Base-by-base conservation (phyloP, 345 rosid species). In the Mangifera indica region DNA sequence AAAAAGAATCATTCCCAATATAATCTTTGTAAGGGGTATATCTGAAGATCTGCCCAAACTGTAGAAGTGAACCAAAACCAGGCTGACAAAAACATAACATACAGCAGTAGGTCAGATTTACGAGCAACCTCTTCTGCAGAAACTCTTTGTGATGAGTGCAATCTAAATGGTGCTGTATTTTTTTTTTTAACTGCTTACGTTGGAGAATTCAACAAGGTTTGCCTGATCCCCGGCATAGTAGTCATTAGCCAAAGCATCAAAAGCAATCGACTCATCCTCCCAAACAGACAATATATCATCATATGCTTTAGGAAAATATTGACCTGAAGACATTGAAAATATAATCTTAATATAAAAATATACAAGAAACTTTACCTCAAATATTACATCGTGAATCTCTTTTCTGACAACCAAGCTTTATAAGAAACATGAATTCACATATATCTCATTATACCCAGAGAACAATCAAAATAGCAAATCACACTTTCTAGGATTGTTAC, bases 221-320 rank as follows among this genome's bases (percentile, higher is more conserved):
- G 90, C 87, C 57, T 84, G 84, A 61, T 70, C 72, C 12, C 92
- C 90, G 20, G 92, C 89, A 48, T 81, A 84, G 79, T 86, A 90
- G 85, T 95, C 99, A 54, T 95, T 95, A 55, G 71, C 88, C 55
- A 95, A 67, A 53, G 82, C 81, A 78, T 92, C 85, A 61, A 92
- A 87, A 49, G 90, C 87, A 58, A 88, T 71, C 2, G 99, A 95
- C 72, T 95, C 97, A 46, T 95, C 96, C 85, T 95, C 99, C 93
- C 89, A 86, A 7, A 89, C 89, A 18, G 79, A 79, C 46, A 86
- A 72, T 29, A 55, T 63, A 75, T 95, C 98, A 79, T 87, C 85
- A 22, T 77, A 81, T 62, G 97, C 91, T 83, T 72, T 90, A 7
- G 99, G 99, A 77, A 95, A 95, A 76, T 92, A 94, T 70, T 85